Evolutionary conservation across 2,329 filamentous ascomycete species (phyloP).

Genomic region (Calonectria leucothoes): DNA sequence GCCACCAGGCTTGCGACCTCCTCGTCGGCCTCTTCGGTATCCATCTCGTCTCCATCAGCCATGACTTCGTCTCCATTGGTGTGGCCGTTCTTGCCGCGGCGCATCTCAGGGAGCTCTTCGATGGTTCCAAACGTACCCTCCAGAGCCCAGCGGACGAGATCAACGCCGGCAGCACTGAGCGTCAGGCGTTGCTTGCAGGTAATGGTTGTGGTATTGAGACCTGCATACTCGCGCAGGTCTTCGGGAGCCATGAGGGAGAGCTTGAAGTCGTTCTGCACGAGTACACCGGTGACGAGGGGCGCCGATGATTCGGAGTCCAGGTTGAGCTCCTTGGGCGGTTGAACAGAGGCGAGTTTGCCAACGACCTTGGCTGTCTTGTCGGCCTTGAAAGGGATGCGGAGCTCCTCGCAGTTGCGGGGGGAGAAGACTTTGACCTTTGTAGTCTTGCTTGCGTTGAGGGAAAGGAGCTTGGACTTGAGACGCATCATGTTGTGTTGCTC

Average conservation of each 20-base stretch:
- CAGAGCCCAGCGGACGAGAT: conserved; percentile 92
- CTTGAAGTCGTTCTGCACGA: conserved; percentile 98
- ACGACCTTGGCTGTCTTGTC: conserved; percentile 98
- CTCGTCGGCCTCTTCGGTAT: conserved; percentile 71
- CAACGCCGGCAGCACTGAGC: conserved; percentile 87
- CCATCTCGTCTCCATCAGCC: conserved; percentile 45
- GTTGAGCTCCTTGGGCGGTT: conserved; percentile 66
- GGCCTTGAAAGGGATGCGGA: conserved; percentile 93
- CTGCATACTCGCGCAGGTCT: conserved; percentile 94
- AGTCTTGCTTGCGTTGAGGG: conserved; percentile 85
- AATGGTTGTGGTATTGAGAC: conserved; percentile 95
- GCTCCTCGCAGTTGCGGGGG: conserved; percentile 93
- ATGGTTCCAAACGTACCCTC: conserved; percentile 94
- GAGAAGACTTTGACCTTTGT: conserved; percentile 92
- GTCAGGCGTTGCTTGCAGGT: conserved; percentile 91
- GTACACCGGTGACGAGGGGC: conserved; percentile 83
- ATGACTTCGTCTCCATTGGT: conserved; percentile 53
- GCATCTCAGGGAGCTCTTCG: conserved; percentile 73
- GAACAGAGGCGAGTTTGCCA: conserved; percentile 86
- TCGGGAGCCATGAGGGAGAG: conserved; percentile 97
- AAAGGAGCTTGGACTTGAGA: conserved; percentile 92
- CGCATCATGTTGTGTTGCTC: conserved; percentile 99
- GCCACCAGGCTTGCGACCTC: conserved; percentile 67
- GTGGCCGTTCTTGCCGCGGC: conserved; percentile 46
- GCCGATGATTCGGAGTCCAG: conserved; percentile 38